Evolutionary conservation across 129 eudicot genomes (phyloP), one percentile per base, ranked within the genome.

Genomic region (Lactuca sativa): DNA sequence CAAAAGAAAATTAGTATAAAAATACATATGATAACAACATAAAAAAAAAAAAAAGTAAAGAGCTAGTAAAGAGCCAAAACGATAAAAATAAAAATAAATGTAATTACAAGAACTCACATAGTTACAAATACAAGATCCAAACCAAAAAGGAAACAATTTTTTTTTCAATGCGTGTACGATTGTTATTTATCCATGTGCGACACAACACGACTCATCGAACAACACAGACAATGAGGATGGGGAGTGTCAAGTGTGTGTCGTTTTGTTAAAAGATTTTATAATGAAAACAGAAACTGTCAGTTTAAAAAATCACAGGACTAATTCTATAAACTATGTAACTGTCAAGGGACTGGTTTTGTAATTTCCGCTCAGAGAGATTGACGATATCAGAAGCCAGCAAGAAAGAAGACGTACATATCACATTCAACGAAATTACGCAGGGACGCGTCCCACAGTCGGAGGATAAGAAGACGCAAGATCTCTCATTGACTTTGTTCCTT

Each of bases 401-500:
- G 53, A 31, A 68, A 15, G 15, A 56, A 51, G 12, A 59, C 36
- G 33, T 34, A 72, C 54, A 56, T 34, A 36, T n/a, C 66, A 15
- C 31, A 40, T 62, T 62, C 69, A 49, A 34, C 55, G 79, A 34
- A 67, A 67, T 59, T 75, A 15, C 74, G 17, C 67, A 9, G 33
- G 17, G 30, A 58, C 59, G 66, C 63, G 56, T 40, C 11, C 11
- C 48, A 57, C 61, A 74, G 33, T 48, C 47, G 52, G 33, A 56
- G 21, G 48, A 62, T 36, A 17, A 62, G 52, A 38, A 31, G 32
- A 37, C 38, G 55, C 49, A 66, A 57, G 41, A 57, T 72, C 61
- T 75, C 49, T 60, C 47, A 44, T 59, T 67, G 74, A 75, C 80
- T 66, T 66, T 47, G 4, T 57, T 58, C 59, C 59, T 51, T 52